phyloP scores from a whole-genome alignment of 768 basidiomycete species.

The Pleurotus giganteus region DNA sequence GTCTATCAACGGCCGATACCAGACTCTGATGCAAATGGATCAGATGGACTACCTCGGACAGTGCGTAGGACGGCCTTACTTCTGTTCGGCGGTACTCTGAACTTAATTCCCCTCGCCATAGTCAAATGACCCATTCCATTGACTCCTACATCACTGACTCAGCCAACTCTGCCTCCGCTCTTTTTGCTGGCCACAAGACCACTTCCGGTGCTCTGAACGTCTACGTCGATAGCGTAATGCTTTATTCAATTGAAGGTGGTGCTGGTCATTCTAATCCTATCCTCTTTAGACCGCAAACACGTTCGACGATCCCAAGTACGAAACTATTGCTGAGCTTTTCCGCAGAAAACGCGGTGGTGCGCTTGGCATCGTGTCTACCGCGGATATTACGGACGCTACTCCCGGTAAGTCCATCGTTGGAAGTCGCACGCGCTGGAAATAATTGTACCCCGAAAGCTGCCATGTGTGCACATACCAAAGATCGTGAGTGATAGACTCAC shows the following conservation, averaged over 20 bases:
- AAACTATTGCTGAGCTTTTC: conserved; percentile 44
- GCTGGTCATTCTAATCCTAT: background rate
- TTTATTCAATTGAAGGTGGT: background rate
- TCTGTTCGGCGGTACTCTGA: background rate
- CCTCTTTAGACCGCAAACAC: conserved; percentile 32
- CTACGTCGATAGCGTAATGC: conserved; percentile 40
- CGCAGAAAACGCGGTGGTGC: conserved; percentile 36
- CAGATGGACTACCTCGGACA: conserved; percentile 44
- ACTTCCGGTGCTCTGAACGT: conserved; percentile 40
- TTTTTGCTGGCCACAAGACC: conserved; percentile 44
- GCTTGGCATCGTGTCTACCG: conserved; percentile 44
- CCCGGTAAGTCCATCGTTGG: conserved; percentile 28
- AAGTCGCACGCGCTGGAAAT: too few relatives aligned
- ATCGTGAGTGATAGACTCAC: conserved; percentile 24
- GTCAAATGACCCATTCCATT: conserved; percentile 47
- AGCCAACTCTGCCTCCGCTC: conserved; percentile 44
- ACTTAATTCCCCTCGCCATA: conserved; percentile 10
- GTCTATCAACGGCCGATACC: conserved; percentile 43
- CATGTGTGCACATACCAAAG: conserved; percentile 40
- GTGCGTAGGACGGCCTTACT: conserved; percentile 22
- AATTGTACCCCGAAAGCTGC: too few relatives aligned
- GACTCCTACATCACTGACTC: conserved; percentile 49
- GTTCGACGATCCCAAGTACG: conserved; percentile 42
- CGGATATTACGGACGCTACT: conserved; percentile 41
- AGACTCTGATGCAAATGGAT: conserved; percentile 45